Evolutionary conservation across 345 rosid genomes (phyloP).

Genomic region (Cardamine chenopodiifolia): DNA sequence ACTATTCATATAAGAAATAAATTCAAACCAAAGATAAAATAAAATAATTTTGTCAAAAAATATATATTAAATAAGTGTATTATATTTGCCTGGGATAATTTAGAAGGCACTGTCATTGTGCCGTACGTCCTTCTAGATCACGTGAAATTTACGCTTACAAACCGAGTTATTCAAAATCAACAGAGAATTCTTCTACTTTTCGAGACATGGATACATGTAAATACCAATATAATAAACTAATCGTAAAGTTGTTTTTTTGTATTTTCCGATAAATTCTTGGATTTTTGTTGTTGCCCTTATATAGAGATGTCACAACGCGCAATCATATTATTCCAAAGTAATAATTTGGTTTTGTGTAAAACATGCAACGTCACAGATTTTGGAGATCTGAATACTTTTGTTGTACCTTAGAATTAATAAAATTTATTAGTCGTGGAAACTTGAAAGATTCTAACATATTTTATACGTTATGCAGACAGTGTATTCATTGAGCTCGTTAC

Average conservation of each 20-base stretch:
- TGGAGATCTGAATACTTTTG: neutral
- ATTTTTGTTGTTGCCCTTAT: neutral
- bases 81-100: neutral
- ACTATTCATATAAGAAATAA: neutral
- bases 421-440: neutral
- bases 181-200: slow-evolving; percentile 4
- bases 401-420: neutral
- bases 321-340: slow-evolving; percentile 11
- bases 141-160: slow-evolving; percentile 9
- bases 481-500: slow-evolving; percentile 8
- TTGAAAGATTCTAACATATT: slow-evolving; percentile 19
- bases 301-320: neutral
- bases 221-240: neutral
- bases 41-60: neutral
- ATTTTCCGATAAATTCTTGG: neutral
- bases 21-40: neutral
- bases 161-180: neutral
- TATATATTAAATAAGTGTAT: neutral
- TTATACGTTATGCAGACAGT: neutral
- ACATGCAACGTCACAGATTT: neutral
- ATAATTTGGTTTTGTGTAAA: neutral
- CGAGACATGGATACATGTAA: slow-evolving; percentile 32
- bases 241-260: neutral
- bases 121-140: neutral
- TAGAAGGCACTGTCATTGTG: neutral